These are phyloP conservation scores for Mucor racemosus DNA, from an alignment of 371 early-diverging fungal species.

Conservation along the genomic window DNA sequence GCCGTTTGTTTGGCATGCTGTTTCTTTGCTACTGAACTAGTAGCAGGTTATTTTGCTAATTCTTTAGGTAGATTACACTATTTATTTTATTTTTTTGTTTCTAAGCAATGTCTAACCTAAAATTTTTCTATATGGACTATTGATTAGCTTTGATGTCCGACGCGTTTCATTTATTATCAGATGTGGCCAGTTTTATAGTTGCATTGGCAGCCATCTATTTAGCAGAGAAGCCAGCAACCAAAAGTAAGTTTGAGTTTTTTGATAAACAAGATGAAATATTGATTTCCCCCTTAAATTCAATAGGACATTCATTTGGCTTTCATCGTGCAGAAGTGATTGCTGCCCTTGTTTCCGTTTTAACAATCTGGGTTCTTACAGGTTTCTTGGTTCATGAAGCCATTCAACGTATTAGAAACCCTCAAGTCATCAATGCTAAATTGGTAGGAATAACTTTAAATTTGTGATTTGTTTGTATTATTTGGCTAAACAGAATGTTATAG, in stretches of 20 bases:
- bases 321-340: conserved; percentile 88
- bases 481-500: conserved; percentile 16
- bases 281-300: neutral
- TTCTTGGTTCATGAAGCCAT: conserved; percentile 78
- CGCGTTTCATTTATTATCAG: conserved; percentile 78
- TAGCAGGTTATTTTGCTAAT: conserved; percentile 73
- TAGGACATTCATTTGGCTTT: conserved; percentile 81
- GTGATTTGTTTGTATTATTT: neutral
- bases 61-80: conserved; percentile 46
- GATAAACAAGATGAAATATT: too few species aligned
- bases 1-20: conserved; percentile 61
- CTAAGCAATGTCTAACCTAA: neutral
- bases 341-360: conserved; percentile 76
- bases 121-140: conserved; percentile 3
- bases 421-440: conserved; percentile 73
- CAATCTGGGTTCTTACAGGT: conserved; percentile 85
- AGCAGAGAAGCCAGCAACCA: conserved; percentile 71
- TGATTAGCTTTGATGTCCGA: conserved; percentile 72
- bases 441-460: conserved; percentile 20
- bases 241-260: conserved; percentile 36
- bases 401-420: conserved; percentile 73
- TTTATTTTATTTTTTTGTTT: neutral
- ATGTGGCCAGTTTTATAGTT: conserved; percentile 76
- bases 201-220: conserved; percentile 75
- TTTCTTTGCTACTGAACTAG: conserved; percentile 73